These are phyloP conservation scores for Termitomyces sp. DNA, from an alignment of 768 basidiomycete species.

Conservation along the genomic window DNA sequence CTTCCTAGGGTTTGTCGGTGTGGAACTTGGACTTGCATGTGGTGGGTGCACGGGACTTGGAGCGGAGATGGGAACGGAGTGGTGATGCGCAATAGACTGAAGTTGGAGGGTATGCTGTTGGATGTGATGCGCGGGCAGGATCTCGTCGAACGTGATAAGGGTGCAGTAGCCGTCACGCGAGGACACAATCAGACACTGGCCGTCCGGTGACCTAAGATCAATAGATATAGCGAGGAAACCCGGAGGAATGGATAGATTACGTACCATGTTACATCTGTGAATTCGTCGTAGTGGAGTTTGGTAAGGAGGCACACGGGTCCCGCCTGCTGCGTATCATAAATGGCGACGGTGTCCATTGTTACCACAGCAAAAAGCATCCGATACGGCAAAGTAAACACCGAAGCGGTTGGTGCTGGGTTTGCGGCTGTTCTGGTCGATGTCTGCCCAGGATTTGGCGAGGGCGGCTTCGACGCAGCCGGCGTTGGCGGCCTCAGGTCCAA, in stretches of 20 bases:
- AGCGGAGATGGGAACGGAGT: conserved; percentile 60
- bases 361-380: conserved; percentile 93
- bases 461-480: conserved; percentile 53
- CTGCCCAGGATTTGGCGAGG: conserved; percentile 37
- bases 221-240: background rate
- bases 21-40: conserved; percentile 23
- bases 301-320: conserved; percentile 88
- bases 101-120: conserved; percentile 91
- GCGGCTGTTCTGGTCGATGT: conserved; percentile 11
- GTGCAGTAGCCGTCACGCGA: conserved; percentile 98
- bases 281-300: conserved; percentile 95
- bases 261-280: conserved; percentile 95
- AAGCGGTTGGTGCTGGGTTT: conserved; percentile 31
- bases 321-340: conserved; percentile 97
- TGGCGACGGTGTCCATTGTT: conserved; percentile 91
- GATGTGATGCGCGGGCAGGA: conserved; percentile 80
- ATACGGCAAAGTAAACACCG: conserved; percentile 87
- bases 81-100: conserved; percentile 84
- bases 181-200: conserved; percentile 86
- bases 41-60: conserved; percentile 23
- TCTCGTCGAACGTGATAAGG: conserved; percentile 90
- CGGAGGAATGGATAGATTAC: conserved; percentile 19
- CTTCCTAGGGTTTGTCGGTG: conserved; percentile 28
- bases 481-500: conserved; percentile 53
- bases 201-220: conserved; percentile 85